A percentile compares a stretch with the other conserved stretches of the same genome.
Conservation (phyloP, 192 early-diverging fungal genomes). For the Backusella sp. region DNA sequence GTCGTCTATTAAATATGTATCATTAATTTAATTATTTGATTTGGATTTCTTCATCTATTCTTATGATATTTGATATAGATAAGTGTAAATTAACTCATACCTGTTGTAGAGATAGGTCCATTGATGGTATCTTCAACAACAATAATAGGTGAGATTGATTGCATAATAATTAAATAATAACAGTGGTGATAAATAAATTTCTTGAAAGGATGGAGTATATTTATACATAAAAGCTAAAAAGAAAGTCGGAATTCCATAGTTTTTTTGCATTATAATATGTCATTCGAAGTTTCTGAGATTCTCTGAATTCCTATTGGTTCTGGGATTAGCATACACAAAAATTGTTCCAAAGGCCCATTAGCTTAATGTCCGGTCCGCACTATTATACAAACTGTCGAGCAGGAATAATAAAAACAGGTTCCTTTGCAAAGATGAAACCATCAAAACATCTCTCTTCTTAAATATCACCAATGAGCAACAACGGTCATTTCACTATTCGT, state of each 20-base stretch:
- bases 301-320: background rate
- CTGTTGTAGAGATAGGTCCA: background rate
- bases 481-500: constrained; percentile 27
- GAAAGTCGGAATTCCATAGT: background rate
- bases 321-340: background rate
- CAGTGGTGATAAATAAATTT: background rate
- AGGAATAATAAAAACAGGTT: background rate
- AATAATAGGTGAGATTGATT: background rate
- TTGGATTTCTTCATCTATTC: background rate
- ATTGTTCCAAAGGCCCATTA: background rate
- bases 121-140: background rate
- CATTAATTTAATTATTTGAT: background rate
- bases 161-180: background rate
- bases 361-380: background rate
- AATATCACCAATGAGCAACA: constrained; percentile 12
- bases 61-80: background rate
- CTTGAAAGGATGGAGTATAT: background rate
- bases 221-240: background rate
- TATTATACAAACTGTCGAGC: background rate
- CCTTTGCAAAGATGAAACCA: background rate
- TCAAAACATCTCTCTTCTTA: background rate
- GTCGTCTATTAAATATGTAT: background rate
- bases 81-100: background rate
- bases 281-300: background rate
- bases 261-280: background rate